Percentiles rank a stretch among this genome's conserved stretches.
Evolutionary conservation across 2,329 filamentous ascomycete genomes (phyloP).

Genomic region (Penicillium capsulatum): DNA sequence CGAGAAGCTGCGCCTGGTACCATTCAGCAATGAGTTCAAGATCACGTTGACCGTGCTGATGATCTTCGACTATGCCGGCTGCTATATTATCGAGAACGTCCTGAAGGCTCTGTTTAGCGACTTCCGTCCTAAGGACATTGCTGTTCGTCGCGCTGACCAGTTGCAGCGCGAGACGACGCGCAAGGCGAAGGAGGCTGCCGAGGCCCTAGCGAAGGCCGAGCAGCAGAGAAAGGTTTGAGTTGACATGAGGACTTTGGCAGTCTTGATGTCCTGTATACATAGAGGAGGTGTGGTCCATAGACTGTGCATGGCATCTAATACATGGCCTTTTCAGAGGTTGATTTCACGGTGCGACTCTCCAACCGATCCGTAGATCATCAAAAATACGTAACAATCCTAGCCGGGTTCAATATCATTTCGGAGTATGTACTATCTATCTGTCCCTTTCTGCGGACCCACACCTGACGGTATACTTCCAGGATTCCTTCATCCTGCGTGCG

Average conservation of each 20-base stretch:
- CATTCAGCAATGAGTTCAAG: constrained; percentile 87
- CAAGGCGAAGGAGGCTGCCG: constrained; percentile 56
- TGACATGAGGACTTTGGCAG: constrained; percentile 3
- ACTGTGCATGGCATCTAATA: constrained; percentile 18
- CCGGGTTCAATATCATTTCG: too few species aligned
- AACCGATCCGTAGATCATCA: too few species aligned
- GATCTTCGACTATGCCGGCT: constrained; percentile 80
- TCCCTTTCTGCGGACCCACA: too few species aligned
- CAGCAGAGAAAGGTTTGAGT: constrained; percentile 26
- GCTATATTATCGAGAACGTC: constrained; percentile 80
- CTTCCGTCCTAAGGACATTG: constrained; percentile 90
- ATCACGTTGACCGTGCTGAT: constrained; percentile 76
- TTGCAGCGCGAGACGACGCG: constrained; percentile 68
- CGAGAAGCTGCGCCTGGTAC: constrained; percentile 84
- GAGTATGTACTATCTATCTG: too few species aligned
- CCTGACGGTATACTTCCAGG: too few species aligned
- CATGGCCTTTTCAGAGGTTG: constrained; percentile 6
- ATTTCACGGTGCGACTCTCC: too few species aligned
- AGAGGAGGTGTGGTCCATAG: constrained; percentile 17
- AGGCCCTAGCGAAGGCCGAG: constrained; percentile 41
- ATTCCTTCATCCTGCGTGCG: too few species aligned
- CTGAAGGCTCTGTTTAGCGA: constrained; percentile 86
- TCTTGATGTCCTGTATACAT: constrained; percentile 20
- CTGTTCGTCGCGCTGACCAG: constrained; percentile 80
- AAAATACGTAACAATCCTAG: too few species aligned